A percentile compares a stretch with the other conserved stretches of the same genome.
Conservation (phyloP, 2,329 filamentous ascomycete genomes). For the Fusarium ambrosium region DNA sequence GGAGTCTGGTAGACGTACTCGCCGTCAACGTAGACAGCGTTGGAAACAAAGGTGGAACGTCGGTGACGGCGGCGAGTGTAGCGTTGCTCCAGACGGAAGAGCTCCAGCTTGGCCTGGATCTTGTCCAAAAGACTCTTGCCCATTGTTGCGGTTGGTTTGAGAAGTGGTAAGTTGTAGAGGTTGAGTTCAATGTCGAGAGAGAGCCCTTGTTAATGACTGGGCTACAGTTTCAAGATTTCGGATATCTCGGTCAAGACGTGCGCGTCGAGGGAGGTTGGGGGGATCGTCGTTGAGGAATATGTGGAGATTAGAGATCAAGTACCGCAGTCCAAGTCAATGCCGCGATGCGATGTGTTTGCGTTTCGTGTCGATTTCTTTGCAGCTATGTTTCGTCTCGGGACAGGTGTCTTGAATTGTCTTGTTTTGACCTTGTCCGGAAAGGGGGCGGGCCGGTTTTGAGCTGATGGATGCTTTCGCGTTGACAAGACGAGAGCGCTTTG, state of each 20-base stretch:
- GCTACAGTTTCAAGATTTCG: slow-evolving; percentile 16
- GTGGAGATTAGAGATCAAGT: slow-evolving; percentile 38
- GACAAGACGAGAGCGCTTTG: neutral
- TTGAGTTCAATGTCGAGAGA: neutral
- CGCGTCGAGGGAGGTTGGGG: slow-evolving; percentile 32
- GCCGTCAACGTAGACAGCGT: slow-evolving; percentile 92
- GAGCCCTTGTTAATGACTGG: slow-evolving; percentile 12
- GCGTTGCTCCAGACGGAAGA: slow-evolving; percentile 94
- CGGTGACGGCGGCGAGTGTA: slow-evolving; percentile 91
- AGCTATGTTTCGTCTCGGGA: slow-evolving; percentile 31
- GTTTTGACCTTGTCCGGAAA: slow-evolving; percentile 34
- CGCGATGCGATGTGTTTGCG: slow-evolving; percentile 20
- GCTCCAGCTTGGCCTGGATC: slow-evolving; percentile 81
- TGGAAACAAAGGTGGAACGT: slow-evolving; percentile 89
- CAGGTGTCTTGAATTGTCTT: slow-evolving; percentile 15
- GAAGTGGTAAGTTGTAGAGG: neutral
- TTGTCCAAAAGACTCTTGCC: slow-evolving; percentile 68
- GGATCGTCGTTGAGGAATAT: slow-evolving; percentile 23
- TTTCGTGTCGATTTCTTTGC: slow-evolving; percentile 14
- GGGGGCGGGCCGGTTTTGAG: slow-evolving; percentile 24
- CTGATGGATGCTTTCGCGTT: slow-evolving; percentile 3
- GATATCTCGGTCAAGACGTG: slow-evolving; percentile 25
- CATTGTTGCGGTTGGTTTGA: slow-evolving; percentile 53
- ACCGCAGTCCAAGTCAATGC: slow-evolving; percentile 45
- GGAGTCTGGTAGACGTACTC: slow-evolving; percentile 88